Evolutionary conservation across 495 filamentous ascomycete genomes (phyloP).

Genomic region (Talaromyces adpressus): DNA sequence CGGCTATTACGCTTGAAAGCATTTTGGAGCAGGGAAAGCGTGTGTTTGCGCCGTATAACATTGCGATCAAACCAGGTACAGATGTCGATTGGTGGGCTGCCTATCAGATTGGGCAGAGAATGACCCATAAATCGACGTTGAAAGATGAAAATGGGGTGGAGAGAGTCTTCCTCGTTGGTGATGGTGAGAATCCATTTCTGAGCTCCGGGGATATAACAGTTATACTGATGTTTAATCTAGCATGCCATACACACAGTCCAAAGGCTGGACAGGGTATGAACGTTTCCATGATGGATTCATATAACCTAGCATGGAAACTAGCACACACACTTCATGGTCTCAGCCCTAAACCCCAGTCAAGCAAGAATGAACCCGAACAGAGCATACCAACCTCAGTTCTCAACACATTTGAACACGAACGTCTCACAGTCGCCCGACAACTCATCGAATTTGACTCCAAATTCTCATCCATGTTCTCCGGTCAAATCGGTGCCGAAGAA

Average conservation of each 20-base stretch:
- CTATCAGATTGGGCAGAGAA: constrained; percentile 62
- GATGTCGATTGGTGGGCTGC: constrained; percentile 51
- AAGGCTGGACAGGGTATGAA: constrained; percentile 79
- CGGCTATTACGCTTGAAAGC: constrained; percentile 28
- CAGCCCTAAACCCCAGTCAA: background rate
- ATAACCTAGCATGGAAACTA: constrained; percentile 73
- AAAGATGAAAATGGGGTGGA: constrained; percentile 34
- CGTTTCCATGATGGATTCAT: constrained; percentile 54
- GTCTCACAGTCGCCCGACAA: constrained; percentile 60
- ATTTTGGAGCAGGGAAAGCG: constrained; percentile 35
- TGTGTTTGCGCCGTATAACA: constrained; percentile 41
- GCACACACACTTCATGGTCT: constrained; percentile 46
- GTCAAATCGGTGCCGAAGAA: constrained; percentile 34
- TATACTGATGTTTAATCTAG: constrained; percentile 13
- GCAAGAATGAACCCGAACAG: background rate
- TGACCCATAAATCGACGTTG: background rate
- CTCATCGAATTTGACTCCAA: constrained; percentile 67
- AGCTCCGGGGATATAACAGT: background rate
- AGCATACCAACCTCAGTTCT: constrained; percentile 47
- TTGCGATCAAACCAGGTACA: constrained; percentile 23
- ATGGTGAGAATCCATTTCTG: constrained; percentile 7
- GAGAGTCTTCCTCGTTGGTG: constrained; percentile 52
- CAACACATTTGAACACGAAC: constrained; percentile 62
- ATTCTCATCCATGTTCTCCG: constrained; percentile 44
- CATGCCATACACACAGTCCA: constrained; percentile 46